A percentile compares a stretch with the other conserved stretches of the same genome.
Evolutionary conservation across 345 rosid genomes (phyloP).

Genomic region (Eutrema yunnanense): DNA sequence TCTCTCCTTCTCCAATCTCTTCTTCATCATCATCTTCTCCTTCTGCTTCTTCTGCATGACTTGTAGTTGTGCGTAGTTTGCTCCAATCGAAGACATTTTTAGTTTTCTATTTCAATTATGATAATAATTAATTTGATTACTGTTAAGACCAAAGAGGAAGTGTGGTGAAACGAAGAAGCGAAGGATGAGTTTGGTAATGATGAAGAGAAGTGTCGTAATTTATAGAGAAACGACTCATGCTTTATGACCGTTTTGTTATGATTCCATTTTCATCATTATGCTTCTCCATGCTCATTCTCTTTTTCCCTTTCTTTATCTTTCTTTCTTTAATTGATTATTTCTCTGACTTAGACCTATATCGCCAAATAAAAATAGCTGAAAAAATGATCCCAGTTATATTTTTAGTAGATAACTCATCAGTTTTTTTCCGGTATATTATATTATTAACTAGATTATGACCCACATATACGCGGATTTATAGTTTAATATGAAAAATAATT

Average conservation of each 20-base stretch:
- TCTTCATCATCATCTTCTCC: slow-evolving; percentile 32
- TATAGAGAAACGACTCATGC: slow-evolving; percentile 26
- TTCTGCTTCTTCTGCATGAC: slow-evolving; percentile 27
- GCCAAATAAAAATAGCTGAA: neutral
- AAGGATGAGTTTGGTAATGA: slow-evolving; percentile 24
- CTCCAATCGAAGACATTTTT: slow-evolving; percentile 33
- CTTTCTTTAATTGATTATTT: slow-evolving; percentile 10
- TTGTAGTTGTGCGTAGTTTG: slow-evolving; percentile 29
- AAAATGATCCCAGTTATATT: neutral
- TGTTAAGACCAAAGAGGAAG: neutral
- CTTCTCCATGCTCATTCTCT: slow-evolving; percentile 19
- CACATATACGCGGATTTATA: no score
- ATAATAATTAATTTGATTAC: neutral
- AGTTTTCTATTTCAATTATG: neutral
- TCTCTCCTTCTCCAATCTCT: slow-evolving; percentile 22
- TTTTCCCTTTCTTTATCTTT: neutral
- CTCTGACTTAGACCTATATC: neutral
- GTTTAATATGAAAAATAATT: no score
- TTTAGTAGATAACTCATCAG: neutral
- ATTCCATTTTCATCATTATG: slow-evolving; percentile 20
- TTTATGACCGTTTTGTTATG: slow-evolving; percentile 9
- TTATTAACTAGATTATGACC: neutral
- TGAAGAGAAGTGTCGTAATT: slow-evolving; percentile 26
- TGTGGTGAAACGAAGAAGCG: neutral
- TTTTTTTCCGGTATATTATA: neutral